phyloP scores from a whole-genome alignment of 2,329 filamentous ascomycete species.

The Fusarium oligoseptatum region DNA sequence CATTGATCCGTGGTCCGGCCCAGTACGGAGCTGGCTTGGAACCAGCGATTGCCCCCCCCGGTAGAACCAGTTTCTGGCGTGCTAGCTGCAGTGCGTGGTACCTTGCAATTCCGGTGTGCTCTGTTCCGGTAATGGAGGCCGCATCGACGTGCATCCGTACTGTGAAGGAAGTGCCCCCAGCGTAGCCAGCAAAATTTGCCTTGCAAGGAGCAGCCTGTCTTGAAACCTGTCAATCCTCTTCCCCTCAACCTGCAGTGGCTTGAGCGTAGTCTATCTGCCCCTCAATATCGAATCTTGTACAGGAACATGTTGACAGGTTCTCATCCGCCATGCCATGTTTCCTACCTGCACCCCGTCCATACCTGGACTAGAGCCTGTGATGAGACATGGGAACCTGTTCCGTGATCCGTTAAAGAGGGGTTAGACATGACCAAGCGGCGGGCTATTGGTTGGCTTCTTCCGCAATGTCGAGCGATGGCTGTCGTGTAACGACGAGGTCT shows the following conservation, averaged over 20 bases:
- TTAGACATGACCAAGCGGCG: neutral
- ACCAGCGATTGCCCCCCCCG: neutral
- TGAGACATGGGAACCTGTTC: slow-evolving; percentile 38
- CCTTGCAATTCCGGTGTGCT: neutral
- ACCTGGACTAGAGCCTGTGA: slow-evolving; percentile 24
- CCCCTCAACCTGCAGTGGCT: neutral
- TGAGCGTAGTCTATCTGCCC: neutral
- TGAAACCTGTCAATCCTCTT: slow-evolving; percentile 1
- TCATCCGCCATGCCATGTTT: slow-evolving; percentile 7
- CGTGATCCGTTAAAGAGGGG: slow-evolving; percentile 28
- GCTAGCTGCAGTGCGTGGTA: neutral
- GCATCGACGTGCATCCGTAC: slow-evolving; percentile 2
- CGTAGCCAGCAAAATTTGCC: neutral
- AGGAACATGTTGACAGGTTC: slow-evolving; percentile 4
- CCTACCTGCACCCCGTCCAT: slow-evolving; percentile 5
- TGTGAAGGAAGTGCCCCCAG: neutral
- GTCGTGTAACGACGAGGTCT: slow-evolving; percentile 38
- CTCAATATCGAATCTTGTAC: neutral
- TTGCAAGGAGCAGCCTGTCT: slow-evolving; percentile 7
- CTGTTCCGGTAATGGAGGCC: neutral
- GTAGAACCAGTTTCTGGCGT: neutral
- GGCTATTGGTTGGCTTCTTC: slow-evolving; percentile 32
- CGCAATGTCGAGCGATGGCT: slow-evolving; percentile 26
- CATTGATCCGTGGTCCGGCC: neutral
- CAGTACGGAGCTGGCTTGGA: neutral